Evolutionary conservation across 305 asterid species (phyloP).

Genomic region (Solanum hybrid): DNA sequence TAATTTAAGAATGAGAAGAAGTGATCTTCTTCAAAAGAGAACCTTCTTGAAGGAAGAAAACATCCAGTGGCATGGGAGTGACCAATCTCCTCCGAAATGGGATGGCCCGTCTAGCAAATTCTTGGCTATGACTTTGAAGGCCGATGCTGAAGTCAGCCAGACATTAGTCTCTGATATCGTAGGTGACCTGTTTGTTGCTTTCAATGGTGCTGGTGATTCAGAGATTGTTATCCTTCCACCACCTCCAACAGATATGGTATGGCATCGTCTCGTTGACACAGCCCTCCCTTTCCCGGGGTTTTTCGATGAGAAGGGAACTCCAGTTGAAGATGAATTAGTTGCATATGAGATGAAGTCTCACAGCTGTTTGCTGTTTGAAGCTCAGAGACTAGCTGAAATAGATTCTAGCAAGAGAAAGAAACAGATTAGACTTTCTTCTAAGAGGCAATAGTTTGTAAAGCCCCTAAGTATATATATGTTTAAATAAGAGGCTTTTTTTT

Average conservation of each 20-base stretch:
- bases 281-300: slow-evolving; percentile 65
- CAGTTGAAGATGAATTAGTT: slow-evolving; percentile 27
- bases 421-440: not conserved
- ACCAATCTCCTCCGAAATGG: slow-evolving; percentile 56
- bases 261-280: slow-evolving; percentile 73
- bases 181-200: slow-evolving; percentile 56
- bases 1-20: slow-evolving; percentile 45
- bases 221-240: slow-evolving; percentile 51
- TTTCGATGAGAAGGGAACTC: slow-evolving; percentile 43
- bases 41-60: slow-evolving; percentile 50
- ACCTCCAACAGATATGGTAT: slow-evolving; percentile 28
- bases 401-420: not conserved
- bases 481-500: not conserved
- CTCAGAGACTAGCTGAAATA: slow-evolving; percentile 22
- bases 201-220: slow-evolving; percentile 44
- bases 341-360: slow-evolving; percentile 61
- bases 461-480: not conserved
- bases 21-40: slow-evolving; percentile 63
- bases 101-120: slow-evolving; percentile 54
- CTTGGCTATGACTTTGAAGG: slow-evolving; percentile 63
- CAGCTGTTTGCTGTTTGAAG: slow-evolving; percentile 71
- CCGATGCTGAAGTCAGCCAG: slow-evolving; percentile 13
- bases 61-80: slow-evolving; percentile 61
- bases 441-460: not conserved
- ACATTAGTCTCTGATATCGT: slow-evolving; percentile 11